A percentile compares a stretch with the other conserved stretches of the same genome.
Evolutionary conservation across 2,329 filamentous ascomycete species (phyloP).

Genomic region (Falciphora oryzae): DNA sequence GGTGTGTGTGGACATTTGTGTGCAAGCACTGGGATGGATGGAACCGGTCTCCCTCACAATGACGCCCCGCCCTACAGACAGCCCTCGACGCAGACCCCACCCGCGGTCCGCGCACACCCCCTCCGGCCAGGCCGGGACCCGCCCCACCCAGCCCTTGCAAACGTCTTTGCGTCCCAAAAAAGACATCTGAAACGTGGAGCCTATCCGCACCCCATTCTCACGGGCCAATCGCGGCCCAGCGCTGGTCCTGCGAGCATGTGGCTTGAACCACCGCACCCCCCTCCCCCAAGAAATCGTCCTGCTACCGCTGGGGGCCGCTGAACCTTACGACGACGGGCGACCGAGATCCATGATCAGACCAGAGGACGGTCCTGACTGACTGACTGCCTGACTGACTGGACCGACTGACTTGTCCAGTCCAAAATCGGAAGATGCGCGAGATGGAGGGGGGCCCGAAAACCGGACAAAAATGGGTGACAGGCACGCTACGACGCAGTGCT

Average conservation of each 20-base stretch:
- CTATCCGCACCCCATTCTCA: background rate
- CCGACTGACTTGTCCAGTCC: background rate
- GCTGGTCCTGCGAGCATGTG: too few species aligned
- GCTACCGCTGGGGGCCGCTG: background rate
- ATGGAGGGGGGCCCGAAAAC: background rate
- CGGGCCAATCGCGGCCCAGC: background rate
- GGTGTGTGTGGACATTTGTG: too few species aligned
- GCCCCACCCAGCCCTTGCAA: background rate
- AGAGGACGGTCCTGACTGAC: background rate
- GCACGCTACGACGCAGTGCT: background rate
- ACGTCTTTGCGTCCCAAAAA: constrained; percentile 1
- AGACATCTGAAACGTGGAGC: background rate
- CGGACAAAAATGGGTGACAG: background rate
- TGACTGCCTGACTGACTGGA: background rate
- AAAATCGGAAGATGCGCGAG: background rate
- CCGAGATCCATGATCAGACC: background rate
- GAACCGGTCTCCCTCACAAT: too few species aligned
- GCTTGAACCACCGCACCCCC: too few species aligned
- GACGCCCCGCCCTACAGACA: too few species aligned
- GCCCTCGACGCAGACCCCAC: too few species aligned
- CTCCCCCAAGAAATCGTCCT: background rate
- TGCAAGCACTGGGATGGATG: too few species aligned
- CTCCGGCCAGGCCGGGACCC: background rate
- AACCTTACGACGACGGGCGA: background rate
- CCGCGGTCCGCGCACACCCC: too few species aligned